phyloP scores from a whole-genome alignment of 2,329 filamentous ascomycete genomes.

The Beauveria sp. region DNA sequence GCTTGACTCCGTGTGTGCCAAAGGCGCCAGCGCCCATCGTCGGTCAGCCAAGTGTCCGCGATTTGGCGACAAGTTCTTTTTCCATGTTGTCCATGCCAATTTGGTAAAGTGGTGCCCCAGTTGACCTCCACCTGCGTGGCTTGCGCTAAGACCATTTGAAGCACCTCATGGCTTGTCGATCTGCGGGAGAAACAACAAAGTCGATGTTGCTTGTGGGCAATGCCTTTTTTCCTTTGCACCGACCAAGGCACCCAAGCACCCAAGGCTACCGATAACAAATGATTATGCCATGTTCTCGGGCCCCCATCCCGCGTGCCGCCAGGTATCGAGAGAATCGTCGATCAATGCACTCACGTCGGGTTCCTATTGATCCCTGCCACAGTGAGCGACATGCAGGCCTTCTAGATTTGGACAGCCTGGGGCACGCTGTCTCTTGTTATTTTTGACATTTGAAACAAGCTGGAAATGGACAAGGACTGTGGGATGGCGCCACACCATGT shows the following conservation, averaged over 20 bases:
- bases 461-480: constrained; percentile 3
- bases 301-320: background rate
- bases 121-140: background rate
- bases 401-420: background rate
- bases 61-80: background rate
- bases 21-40: background rate
- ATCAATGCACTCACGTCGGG: background rate
- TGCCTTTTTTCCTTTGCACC: background rate
- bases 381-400: background rate
- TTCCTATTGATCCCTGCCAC: background rate
- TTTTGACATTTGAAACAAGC: constrained; percentile 4
- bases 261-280: no score
- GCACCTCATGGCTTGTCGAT: constrained; percentile 3
- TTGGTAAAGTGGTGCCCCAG: background rate
- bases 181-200: background rate
- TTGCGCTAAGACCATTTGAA: background rate
- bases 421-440: background rate
- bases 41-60: background rate
- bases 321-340: no score
- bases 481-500: background rate
- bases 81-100: background rate
- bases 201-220: background rate
- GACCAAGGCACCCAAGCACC: no score
- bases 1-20: no score
- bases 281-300: no score